Percentiles rank a stretch among this genome's conserved stretches.
phyloP scores from a whole-genome alignment of 192 early-diverging fungal genomes.

The Entomortierella chlamydospora region DNA sequence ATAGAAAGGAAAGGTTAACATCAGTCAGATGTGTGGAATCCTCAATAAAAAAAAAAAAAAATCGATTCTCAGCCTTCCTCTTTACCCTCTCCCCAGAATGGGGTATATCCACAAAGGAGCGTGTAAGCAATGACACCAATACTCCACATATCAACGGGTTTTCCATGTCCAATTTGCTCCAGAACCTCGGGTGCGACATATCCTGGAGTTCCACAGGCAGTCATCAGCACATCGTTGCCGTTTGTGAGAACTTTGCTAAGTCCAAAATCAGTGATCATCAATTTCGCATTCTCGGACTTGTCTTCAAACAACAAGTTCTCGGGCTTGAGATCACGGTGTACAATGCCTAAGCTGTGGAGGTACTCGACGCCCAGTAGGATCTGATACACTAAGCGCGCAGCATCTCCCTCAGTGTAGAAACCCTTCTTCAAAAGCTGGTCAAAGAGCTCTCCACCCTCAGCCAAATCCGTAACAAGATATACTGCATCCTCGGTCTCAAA shows the following conservation, averaged over 20 bases:
- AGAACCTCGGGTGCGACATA: conserved; percentile 80
- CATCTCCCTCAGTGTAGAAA: conserved; percentile 79
- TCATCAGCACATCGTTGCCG: conserved; percentile 69
- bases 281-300: conserved; percentile 55
- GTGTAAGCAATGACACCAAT: conserved; percentile 81
- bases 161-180: conserved; percentile 68
- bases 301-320: conserved; percentile 75
- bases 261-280: conserved; percentile 83
- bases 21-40: conserved; percentile 50
- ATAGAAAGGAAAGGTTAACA: conserved; percentile 45
- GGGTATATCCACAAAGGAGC: conserved; percentile 78
- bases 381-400: conserved; percentile 72
- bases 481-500: conserved; percentile 76
- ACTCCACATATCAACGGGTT: conserved; percentile 80
- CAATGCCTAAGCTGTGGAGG: conserved; percentile 84
- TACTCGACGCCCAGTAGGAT: conserved; percentile 85
- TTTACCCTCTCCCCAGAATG: conserved; percentile 70
- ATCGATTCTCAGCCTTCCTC: no score
- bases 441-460: conserved; percentile 86
- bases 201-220: conserved; percentile 73
- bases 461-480: conserved; percentile 75
- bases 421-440: conserved; percentile 76
- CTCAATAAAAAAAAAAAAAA: no score
- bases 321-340: conserved; percentile 86
- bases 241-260: conserved; percentile 72